Base-by-base conservation (phyloP, 805 yeast genomes). In the Kodamaea laetipori region DNA sequence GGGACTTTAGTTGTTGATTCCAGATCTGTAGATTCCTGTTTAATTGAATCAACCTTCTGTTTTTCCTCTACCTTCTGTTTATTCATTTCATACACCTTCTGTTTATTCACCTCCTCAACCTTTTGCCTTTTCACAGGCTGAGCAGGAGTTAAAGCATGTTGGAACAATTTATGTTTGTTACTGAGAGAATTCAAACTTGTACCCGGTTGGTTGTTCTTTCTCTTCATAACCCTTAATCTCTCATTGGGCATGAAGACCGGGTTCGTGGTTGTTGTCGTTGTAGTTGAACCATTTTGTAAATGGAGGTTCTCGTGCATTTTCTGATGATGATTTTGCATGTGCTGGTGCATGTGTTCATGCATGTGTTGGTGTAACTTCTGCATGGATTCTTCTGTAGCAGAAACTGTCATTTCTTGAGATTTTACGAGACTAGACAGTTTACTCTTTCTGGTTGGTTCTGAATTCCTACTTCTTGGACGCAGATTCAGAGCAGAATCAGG, bases 221-320 rank as follows among this genome's bases (percentile, higher is more conserved):
- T 46, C 43, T 51, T 60, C 48, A 58, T 37, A 2, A 57, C 60
- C 40, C 58, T 57, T 23, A 60, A 39, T 17, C 64, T 43, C 46
- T 61, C 65, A 36, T 38, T 51, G 6, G 66, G 66, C 21, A 59
- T 30, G 36, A 61, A 60, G 6, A 48, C 34, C n/a, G 46, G 33
- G 16, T 37, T 28, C 34, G 3, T 17, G 17, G 34, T 21, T 41
- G 37, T 11, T 21, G 31, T 19, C 19, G 10, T 26, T 30, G 41
- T 28, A 23, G 13, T n/a, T n/a, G 12, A n/a, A n/a, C n/a, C n/a
- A n/a, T n/a, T n/a, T n/a, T n/a, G n/a, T n/a, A n/a, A n/a, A n/a
- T n/a, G n/a, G n/a, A n/a, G n/a, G n/a, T n/a, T n/a, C n/a, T n/a
- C n/a, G n/a, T n/a, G n/a, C n/a, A n/a, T n/a, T n/a, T n/a, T n/a